A percentile compares a stretch with the other conserved stretches of the same genome.
Evolutionary conservation across 352 stramenopile species (phyloP).

Genomic region (Aphanomyces invadans): DNA sequence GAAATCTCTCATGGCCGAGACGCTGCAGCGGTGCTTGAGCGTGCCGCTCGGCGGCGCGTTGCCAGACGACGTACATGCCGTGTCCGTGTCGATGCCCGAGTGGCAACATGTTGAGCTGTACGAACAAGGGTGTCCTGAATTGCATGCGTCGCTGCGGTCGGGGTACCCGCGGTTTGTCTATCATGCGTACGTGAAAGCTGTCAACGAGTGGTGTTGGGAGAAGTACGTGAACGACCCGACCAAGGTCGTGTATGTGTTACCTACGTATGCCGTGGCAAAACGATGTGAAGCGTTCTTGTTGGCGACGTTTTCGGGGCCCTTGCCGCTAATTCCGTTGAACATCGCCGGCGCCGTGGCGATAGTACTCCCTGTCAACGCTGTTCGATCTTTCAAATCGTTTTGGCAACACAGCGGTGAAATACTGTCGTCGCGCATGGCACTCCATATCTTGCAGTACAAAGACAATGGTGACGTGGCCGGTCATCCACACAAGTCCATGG

Average conservation of each 20-base stretch:
- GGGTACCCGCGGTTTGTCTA: constrained; percentile 92
- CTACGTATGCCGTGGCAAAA: constrained; percentile 29
- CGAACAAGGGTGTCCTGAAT: constrained; percentile 67
- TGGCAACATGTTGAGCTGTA: constrained; percentile 87
- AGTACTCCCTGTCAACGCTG: constrained; percentile 44
- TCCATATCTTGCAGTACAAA: constrained; percentile 52
- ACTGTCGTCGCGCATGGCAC: constrained; percentile 76
- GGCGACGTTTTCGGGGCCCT: constrained; percentile 26
- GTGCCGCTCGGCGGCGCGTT: constrained; percentile 58
- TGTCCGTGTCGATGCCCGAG: constrained; percentile 75
- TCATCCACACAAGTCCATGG: constrained; percentile 22
- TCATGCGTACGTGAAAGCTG: constrained; percentile 71
- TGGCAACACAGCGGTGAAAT: constrained; percentile 94
- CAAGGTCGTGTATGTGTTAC: constrained; percentile 5
- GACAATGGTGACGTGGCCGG: not conserved
- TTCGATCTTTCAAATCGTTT: constrained; percentile 85
- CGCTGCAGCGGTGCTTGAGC: constrained; percentile 1
- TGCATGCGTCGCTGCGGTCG: constrained; percentile 67
- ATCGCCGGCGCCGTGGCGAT: constrained; percentile 29
- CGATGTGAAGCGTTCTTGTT: constrained; percentile 65
- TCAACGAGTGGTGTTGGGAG: constrained; percentile 40
- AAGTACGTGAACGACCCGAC: constrained; percentile 29
- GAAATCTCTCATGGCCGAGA: not conserved
- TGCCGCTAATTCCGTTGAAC: constrained; percentile 28
- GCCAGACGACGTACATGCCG: constrained; percentile 56